Evolutionary conservation across 345 rosid species (phyloP).

Genomic region (Luvunga scandens): DNA sequence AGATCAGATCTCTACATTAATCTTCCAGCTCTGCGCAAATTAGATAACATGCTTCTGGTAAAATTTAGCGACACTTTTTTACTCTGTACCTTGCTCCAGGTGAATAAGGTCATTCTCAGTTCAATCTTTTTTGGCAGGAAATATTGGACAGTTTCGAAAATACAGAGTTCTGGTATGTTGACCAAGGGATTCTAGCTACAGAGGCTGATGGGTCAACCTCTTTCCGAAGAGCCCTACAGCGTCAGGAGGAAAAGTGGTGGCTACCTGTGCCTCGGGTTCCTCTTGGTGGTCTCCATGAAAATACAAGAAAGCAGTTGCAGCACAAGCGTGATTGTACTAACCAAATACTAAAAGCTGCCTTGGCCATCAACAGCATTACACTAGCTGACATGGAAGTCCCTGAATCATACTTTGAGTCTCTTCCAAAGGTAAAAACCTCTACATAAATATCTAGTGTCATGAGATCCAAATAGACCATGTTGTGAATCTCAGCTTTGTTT

Average conservation of each 20-base stretch:
- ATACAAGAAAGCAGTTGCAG: conserved; percentile 76
- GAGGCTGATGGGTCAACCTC: conserved; percentile 77
- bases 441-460: background rate
- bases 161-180: conserved; percentile 92
- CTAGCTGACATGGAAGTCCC: conserved; percentile 91
- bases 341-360: conserved; percentile 94
- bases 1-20: conserved; percentile 85
- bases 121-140: conserved; percentile 50
- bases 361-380: conserved; percentile 89
- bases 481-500: conserved; percentile 4
- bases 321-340: conserved; percentile 94
- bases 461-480: background rate
- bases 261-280: conserved; percentile 91
- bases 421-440: conserved; percentile 66
- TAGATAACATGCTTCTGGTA: conserved; percentile 98
- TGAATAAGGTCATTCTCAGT: conserved; percentile 14
- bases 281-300: conserved; percentile 70
- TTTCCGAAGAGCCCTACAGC: conserved; percentile 66
- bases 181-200: conserved; percentile 80
- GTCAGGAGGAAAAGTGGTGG: conserved; percentile 99
- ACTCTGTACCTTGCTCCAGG: background rate
- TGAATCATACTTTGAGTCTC: conserved; percentile 73
- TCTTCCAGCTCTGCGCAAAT: conserved; percentile 89
- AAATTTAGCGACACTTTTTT: conserved; percentile 20
- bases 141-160: conserved; percentile 75